A percentile compares a stretch with the other conserved stretches of the same genome.
These are phyloP conservation scores for Exobasidium rhododendri DNA, from an alignment of 1,284 basidiomycete species.

Conservation along the genomic window DNA sequence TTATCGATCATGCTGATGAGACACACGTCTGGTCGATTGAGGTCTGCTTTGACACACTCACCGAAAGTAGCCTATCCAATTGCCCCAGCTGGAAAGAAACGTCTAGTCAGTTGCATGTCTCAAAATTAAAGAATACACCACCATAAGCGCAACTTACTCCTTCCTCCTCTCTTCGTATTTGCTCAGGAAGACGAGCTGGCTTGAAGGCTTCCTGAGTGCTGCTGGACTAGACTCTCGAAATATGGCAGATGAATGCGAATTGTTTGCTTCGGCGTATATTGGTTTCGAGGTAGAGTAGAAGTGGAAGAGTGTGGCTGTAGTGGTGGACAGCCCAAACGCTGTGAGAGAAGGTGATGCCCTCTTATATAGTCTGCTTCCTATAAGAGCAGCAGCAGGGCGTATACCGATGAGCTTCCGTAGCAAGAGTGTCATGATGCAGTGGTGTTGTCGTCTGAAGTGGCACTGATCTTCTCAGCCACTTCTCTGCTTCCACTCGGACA, in stretches of 20 bases:
- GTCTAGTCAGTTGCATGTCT: too few relatives aligned
- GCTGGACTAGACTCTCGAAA: constrained; percentile 3
- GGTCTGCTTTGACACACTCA: background rate
- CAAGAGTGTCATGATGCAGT: background rate
- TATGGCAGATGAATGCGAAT: constrained; percentile 1
- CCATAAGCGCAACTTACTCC: background rate
- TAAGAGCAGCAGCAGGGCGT: background rate
- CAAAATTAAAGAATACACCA: too few relatives aligned
- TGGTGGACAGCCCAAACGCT: background rate
- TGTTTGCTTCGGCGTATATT: background rate
- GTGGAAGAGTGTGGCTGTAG: background rate
- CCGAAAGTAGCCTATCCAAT: constrained; percentile 11
- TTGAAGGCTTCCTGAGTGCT: constrained; percentile 1
- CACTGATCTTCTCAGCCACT: too few relatives aligned
- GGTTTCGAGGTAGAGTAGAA: background rate
- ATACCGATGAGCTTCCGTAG: background rate
- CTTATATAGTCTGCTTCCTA: background rate
- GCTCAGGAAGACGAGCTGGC: constrained; percentile 8
- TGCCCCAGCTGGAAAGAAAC: background rate
- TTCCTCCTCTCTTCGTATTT: constrained; percentile 1
- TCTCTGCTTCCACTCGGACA: too few relatives aligned
- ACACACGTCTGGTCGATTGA: background rate
- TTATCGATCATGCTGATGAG: background rate
- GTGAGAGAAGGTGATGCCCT: background rate
- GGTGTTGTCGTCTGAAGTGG: too few relatives aligned